phyloP scores from a whole-genome alignment of 169 alveolate genomes.

The Plasmodium inui region DNA sequence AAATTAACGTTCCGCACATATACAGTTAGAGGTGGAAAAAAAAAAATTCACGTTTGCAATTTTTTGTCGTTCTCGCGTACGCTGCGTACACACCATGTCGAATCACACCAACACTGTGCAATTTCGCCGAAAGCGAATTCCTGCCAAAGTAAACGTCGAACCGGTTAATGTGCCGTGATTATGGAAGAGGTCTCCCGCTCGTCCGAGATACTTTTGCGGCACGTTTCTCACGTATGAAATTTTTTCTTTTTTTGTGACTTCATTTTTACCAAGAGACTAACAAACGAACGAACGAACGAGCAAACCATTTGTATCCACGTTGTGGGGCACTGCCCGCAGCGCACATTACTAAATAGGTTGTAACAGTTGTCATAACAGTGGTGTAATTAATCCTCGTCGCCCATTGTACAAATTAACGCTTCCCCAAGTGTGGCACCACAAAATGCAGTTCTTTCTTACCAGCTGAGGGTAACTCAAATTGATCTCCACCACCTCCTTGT shows the following conservation, averaged over 20 bases:
- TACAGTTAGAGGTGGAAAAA: not conserved
- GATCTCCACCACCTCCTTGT: slow-evolving; percentile 34
- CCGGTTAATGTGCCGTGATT: not conserved
- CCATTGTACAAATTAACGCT: not conserved
- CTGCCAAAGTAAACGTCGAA: not conserved
- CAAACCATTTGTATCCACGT: not conserved
- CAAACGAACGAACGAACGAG: not conserved
- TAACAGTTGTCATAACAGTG: not conserved
- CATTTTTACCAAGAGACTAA: no score
- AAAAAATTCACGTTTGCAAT: not conserved
- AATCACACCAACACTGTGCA: not conserved
- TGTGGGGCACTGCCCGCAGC: not conserved
- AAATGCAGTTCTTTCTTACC: not conserved
- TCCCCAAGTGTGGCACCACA: not conserved
- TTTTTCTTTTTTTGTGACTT: not conserved
- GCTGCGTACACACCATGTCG: not conserved
- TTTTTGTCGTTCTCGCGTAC: not conserved
- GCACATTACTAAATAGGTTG: not conserved
- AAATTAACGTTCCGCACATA: not conserved
- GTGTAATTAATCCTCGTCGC: not conserved
- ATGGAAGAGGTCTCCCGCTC: not conserved
- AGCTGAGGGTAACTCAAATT: slow-evolving; percentile 2
- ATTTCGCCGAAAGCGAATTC: not conserved
- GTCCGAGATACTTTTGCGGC: not conserved
- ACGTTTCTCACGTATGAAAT: not conserved